Conservation (phyloP, 352 stramenopile genomes). For the Pythium folliculosum region DNA sequence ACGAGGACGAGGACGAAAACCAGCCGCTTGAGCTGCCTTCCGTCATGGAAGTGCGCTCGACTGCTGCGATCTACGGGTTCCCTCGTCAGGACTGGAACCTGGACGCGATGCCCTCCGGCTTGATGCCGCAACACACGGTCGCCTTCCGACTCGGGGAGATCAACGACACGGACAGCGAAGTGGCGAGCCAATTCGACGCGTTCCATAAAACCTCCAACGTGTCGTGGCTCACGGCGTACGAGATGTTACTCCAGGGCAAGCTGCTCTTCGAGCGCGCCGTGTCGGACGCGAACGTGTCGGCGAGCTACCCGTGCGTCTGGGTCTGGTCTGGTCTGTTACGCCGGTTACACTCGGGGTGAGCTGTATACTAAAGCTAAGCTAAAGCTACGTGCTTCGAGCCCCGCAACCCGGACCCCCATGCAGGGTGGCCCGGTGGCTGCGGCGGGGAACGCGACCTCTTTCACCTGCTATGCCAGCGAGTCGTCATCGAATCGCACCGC, state of each 20-base stretch:
- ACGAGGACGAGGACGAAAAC: neutral
- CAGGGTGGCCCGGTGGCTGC: no score
- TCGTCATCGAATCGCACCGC: no score
- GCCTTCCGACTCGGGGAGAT: conserved; percentile 23
- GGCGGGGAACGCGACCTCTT: no score
- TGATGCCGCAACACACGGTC: conserved; percentile 19
- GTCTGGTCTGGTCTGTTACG: neutral
- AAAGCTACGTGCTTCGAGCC: no score
- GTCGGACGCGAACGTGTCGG: conserved; percentile 37
- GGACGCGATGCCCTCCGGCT: conserved; percentile 35
- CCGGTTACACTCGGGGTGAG: no score
- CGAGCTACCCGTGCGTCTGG: conserved; percentile 36
- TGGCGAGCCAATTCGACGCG: neutral
- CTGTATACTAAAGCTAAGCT: no score
- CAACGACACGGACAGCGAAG: neutral
- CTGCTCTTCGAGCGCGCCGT: conserved; percentile 38
- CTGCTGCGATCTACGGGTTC: conserved; percentile 42
- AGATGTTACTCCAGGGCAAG: conserved; percentile 48
- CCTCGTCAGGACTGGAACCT: conserved; percentile 43
- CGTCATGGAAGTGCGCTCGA: conserved; percentile 37
- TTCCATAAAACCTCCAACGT: conserved; percentile 31
- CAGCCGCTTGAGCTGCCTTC: conserved; percentile 29
- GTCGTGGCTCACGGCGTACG: conserved; percentile 34
- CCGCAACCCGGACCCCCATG: no score
- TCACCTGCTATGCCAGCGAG: no score